These are phyloP conservation scores for Bassia scoparia DNA, from an alignment of 148 eudicot genomes.

Conservation along the genomic window DNA sequence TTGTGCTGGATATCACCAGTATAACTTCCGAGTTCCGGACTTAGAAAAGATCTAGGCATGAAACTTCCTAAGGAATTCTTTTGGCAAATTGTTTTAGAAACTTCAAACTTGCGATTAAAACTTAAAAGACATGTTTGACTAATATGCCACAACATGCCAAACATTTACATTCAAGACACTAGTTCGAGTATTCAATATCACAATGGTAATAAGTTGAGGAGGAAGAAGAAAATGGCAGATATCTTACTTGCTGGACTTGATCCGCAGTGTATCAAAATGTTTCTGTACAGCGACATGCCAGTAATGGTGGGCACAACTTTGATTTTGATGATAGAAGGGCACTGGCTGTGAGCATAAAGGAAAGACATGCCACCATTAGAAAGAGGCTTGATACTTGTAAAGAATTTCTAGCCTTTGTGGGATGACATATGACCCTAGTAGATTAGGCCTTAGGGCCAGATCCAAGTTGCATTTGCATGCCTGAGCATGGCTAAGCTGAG, in stretches of 20 bases:
- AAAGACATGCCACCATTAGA: constrained; percentile 18
- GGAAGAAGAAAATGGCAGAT: constrained; percentile 10
- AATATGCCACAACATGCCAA: neutral
- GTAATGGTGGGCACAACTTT: constrained; percentile 96
- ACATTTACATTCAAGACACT: neutral
- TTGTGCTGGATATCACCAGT: neutral
- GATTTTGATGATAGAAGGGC: constrained; percentile 76
- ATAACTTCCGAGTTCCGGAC: neutral
- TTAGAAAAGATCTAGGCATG: neutral
- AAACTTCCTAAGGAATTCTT: neutral
- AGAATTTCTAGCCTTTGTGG: neutral
- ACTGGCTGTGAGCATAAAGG: constrained; percentile 56
- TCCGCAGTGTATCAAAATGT: constrained; percentile 77
- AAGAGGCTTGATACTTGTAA: neutral
- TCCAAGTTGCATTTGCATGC: neutral
- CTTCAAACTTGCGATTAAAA: neutral
- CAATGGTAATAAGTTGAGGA: neutral
- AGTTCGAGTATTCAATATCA: neutral
- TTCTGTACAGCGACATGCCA: constrained; percentile 86
- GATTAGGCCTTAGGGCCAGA: neutral
- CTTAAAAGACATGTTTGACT: neutral
- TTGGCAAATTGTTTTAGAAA: neutral
- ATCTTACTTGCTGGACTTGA: constrained; percentile 95
- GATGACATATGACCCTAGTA: neutral
- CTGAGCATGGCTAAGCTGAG: neutral